phyloP scores from a whole-genome alignment of 768 basidiomycete genomes.

The Tricholoma hemisulphureum region DNA sequence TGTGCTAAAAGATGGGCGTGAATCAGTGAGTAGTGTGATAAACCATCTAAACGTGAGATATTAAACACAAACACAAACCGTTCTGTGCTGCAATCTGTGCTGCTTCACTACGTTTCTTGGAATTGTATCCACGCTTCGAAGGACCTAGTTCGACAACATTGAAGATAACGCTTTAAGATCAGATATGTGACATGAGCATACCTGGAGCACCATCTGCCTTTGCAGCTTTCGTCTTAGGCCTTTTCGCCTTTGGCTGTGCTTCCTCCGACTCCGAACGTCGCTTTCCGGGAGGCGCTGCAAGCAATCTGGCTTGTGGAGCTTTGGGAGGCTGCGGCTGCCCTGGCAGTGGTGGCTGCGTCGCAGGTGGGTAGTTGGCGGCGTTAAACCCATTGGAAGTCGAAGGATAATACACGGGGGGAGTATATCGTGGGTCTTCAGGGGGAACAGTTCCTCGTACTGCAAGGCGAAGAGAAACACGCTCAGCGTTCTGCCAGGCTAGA shows the following conservation, averaged over 20 bases:
- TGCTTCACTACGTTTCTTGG: conserved; percentile 72
- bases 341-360: not conserved
- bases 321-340: not conserved
- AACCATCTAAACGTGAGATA: conserved; percentile 2
- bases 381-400: conserved; percentile 10
- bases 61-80: conserved; percentile 42
- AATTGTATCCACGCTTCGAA: conserved; percentile 66
- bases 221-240: conserved; percentile 40
- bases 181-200: conserved; percentile 3
- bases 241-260: conserved; percentile 47
- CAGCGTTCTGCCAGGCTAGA: conserved; percentile 50
- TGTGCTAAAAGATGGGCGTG: conserved; percentile 33
- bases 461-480: conserved; percentile 59
- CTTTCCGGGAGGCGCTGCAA: conserved; percentile 30
- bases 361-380: conserved; percentile 2
- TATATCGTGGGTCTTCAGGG: conserved; percentile 20
- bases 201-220: conserved; percentile 20
- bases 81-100: conserved; percentile 64
- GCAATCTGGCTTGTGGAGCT: conserved; percentile 5
- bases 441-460: conserved; percentile 46
- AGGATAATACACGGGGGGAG: conserved; percentile 9
- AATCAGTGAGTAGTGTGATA: not conserved
- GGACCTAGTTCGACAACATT: conserved; percentile 28
- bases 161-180: not conserved
- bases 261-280: conserved; percentile 37